Base-by-base conservation (phyloP, 106 monocot genomes). In the Dioscorea zingiberensis region DNA sequence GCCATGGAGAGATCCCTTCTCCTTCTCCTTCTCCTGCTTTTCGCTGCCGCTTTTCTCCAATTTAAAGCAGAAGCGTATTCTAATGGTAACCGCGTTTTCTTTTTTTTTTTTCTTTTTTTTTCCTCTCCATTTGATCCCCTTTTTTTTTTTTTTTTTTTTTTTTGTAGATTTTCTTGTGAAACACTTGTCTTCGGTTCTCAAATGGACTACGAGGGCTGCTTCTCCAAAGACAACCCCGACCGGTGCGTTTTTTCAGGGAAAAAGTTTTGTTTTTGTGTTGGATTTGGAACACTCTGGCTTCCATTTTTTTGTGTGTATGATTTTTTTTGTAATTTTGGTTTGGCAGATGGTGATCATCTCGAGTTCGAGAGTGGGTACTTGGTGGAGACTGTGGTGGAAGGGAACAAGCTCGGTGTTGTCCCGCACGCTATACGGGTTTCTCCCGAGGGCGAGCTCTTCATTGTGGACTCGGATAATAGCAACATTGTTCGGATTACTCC, bases 321-420 rank as follows among this genome's bases (percentile, higher is more conserved):
- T 70, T 47, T 54, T 16, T 23, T 58, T 21, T 48, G 26, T 49
- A 13, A 14, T 66, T 74, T 23, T 22, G 48, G 75, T 12, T 23
- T 71, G 47, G 59, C 70, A 92, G 91, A 85, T 64, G 88, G 72
- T 48, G 77, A 86, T 71, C 76, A 83, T 71, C 76, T 92, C n/a
- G 79, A 84, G 59, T 98, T 92, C 21, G 92, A 98, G 83, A 80
- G 63, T 55, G 97, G 97, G 17, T 98, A 89, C 54, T 81, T 86
- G 69, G 97, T 98, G 72, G 97, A 98, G 81, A 98, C 97, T 4
- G 66, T 98, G 27, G 82, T 91, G 38, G 97, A 97, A 59, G 92
- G 97, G 47, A 84, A 84, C 77, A 92, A 93, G 79, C 85, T 98
- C 13, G 97, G 97, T 23, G 63, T 92, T 49, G 79, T 77, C 30